Percentiles rank a stretch among this genome's conserved stretches.
Evolutionary conservation across 129 eudicot genomes (phyloP).

Genomic region (Saussurea involucrata): DNA sequence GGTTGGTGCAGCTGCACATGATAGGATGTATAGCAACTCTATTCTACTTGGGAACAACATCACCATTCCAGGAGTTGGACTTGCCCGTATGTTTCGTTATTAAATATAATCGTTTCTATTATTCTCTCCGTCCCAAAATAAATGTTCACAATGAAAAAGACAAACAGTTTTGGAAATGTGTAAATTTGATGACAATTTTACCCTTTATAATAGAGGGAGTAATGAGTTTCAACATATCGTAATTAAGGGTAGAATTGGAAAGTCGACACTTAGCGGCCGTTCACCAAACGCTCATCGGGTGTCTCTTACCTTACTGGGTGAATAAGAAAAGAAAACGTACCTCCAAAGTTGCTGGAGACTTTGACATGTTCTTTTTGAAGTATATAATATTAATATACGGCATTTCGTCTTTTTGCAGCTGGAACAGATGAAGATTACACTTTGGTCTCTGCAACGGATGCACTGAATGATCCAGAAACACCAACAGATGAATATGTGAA

Average conservation of each 20-base stretch:
- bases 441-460: slow-evolving; percentile 77
- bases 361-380: too few species aligned
- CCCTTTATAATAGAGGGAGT: not conserved
- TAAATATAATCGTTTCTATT: not conserved
- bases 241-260: not conserved
- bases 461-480: slow-evolving; percentile 57
- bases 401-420: slow-evolving; percentile 39
- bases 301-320: not conserved
- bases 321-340: slow-evolving; percentile 3
- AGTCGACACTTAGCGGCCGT: not conserved
- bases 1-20: slow-evolving; percentile 96
- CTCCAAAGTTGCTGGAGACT: not conserved
- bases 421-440: slow-evolving; percentile 63
- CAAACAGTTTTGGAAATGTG: not conserved
- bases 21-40: slow-evolving; percentile 74
- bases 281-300: not conserved
- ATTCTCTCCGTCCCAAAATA: not conserved
- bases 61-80: slow-evolving; percentile 87
- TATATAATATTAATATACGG: too few species aligned
- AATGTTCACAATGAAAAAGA: not conserved
- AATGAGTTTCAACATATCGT: not conserved
- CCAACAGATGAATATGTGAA: slow-evolving; percentile 67
- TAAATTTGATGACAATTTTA: not conserved
- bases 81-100: slow-evolving; percentile 65
- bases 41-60: slow-evolving; percentile 72